Base-by-base conservation (phyloP, 306 rosid species). In the Cucurbita argyrosperma region DNA sequence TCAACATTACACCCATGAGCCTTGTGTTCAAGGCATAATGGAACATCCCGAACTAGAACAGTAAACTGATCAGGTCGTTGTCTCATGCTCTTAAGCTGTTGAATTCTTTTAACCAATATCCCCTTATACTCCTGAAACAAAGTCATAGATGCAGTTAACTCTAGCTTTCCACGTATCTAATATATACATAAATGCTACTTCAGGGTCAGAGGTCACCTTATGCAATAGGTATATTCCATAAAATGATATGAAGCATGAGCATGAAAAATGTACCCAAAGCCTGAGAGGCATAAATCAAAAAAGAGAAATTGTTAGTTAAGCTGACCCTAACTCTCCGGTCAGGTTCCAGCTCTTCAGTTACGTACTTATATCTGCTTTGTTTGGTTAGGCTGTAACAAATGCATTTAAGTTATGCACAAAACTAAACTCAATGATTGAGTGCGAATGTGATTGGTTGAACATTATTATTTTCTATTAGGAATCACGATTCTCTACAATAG, bases 181-280 rank as follows among this genome's bases (percentile, higher is more conserved):
- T 51, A 71, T 51, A 71, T 49, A 9, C 60, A 23, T 71, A 37
- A 73, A 73, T 35, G 30, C 51, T 55, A 37, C 19, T 37, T 73
- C 47, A 70, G 63, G 74, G 82, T 74, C 49, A 46, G 77, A 77
- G 5, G 71, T 83, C 77, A 93, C 98, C 98, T 80, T 85, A 81
- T 90, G 83, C 37, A 93, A 85, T 19, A 89, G 90, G 80, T 77
- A 87, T 74, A 90, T 42, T 71, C 89, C 98, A 80, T 87, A 93
- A 60, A 93, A 80, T 76, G 98, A 90, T 80, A 93, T 78, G 80
- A 90, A 81, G 87, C 90, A 93, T 74, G 89, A 79, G 78, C 89
- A 93, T 23, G 79, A 85, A 83, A 88, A 93, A 76, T 93, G 97
- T 70, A 86, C 90, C 98, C 98, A 93, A 69, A 90, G 94, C 90